Percentiles rank a stretch among this genome's conserved stretches.
Evolutionary conservation across 163 green algal genomes (phyloP).

Genomic region (Picocystis sp.): DNA sequence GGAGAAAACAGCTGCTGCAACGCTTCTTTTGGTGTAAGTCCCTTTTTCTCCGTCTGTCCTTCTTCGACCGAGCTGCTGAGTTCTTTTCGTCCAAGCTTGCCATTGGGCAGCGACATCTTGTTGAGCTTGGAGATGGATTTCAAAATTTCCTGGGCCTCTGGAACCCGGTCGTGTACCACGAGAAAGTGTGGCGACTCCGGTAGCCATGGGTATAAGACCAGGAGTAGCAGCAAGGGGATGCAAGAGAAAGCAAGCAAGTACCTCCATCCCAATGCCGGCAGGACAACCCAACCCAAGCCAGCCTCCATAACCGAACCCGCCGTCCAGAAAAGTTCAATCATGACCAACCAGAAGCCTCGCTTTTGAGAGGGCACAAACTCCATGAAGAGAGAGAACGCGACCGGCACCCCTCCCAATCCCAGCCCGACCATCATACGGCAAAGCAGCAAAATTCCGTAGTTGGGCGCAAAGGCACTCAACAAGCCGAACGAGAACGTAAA

Average conservation of each 20-base stretch:
- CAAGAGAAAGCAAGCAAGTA: conserved; percentile 49
- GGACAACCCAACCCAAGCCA: conserved; percentile 47
- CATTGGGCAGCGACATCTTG: conserved; percentile 16
- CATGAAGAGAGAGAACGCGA: conserved; percentile 52
- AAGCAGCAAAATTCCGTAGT: conserved; percentile 35
- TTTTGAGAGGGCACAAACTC: conserved; percentile 43
- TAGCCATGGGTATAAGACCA: conserved; percentile 42
- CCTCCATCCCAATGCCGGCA: conserved; percentile 44
- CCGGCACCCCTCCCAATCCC: conserved; percentile 55
- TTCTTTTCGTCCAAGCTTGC: conserved; percentile 1
- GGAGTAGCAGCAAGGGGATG: conserved; percentile 32
- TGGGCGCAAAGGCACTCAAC: conserved; percentile 17
- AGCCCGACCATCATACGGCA: conserved; percentile 45
- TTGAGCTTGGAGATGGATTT: conserved; percentile 27
- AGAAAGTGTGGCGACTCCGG: conserved; percentile 54
- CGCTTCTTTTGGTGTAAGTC: background rate
- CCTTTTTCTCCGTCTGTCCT: background rate
- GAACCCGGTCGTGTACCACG: conserved; percentile 14
- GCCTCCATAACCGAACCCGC: conserved; percentile 40
- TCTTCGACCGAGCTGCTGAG: background rate
- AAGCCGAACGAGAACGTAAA: conserved; percentile 34
- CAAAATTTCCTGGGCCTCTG: conserved; percentile 33
- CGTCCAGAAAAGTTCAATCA: conserved; percentile 55
- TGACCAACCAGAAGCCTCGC: conserved; percentile 36
- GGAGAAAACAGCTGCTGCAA: conserved; percentile 10